phyloP scores from a whole-genome alignment of 2,329 filamentous ascomycete genomes.

The Penicillium sp. region DNA sequence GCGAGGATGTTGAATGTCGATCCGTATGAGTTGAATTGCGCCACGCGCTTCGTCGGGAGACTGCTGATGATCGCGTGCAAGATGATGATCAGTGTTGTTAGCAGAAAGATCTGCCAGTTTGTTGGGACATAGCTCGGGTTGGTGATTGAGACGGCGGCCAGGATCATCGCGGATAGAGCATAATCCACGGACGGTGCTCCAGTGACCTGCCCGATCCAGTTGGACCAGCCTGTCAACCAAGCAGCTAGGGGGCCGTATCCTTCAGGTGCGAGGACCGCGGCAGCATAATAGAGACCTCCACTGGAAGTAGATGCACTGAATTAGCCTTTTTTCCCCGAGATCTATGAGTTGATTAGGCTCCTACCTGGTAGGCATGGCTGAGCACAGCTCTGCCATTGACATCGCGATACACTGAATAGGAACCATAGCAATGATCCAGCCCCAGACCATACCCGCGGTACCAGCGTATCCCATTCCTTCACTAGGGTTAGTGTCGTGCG shows the following conservation, averaged over 20 bases:
- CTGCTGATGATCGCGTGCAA: slow-evolving; percentile 63
- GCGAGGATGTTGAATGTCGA: slow-evolving; percentile 67
- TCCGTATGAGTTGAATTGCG: slow-evolving; percentile 63
- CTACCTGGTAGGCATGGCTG: slow-evolving; percentile 63
- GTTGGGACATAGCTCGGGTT: slow-evolving; percentile 62
- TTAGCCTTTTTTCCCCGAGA: neutral
- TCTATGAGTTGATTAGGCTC: neutral
- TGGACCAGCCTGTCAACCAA: slow-evolving; percentile 66
- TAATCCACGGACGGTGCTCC: slow-evolving; percentile 64
- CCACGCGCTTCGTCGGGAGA: slow-evolving; percentile 66
- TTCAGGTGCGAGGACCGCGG: slow-evolving; percentile 63
- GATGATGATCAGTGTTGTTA: slow-evolving; percentile 63
- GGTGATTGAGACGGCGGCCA: slow-evolving; percentile 63
- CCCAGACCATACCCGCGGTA: slow-evolving; percentile 66
- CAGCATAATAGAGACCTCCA: slow-evolving; percentile 68
- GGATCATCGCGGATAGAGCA: slow-evolving; percentile 63
- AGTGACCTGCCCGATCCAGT: slow-evolving; percentile 64
- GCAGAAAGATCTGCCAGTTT: slow-evolving; percentile 62
- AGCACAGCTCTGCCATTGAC: slow-evolving; percentile 66
- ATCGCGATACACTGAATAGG: slow-evolving; percentile 67
- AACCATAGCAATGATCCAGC: slow-evolving; percentile 67
- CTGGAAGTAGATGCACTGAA: slow-evolving; percentile 21
- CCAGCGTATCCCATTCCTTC: slow-evolving; percentile 51
- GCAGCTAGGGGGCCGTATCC: slow-evolving; percentile 63
- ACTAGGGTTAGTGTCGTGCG: slow-evolving; percentile 5